phyloP scores from a whole-genome alignment of 805 yeast genomes.

The Clavispora fructus region DNA sequence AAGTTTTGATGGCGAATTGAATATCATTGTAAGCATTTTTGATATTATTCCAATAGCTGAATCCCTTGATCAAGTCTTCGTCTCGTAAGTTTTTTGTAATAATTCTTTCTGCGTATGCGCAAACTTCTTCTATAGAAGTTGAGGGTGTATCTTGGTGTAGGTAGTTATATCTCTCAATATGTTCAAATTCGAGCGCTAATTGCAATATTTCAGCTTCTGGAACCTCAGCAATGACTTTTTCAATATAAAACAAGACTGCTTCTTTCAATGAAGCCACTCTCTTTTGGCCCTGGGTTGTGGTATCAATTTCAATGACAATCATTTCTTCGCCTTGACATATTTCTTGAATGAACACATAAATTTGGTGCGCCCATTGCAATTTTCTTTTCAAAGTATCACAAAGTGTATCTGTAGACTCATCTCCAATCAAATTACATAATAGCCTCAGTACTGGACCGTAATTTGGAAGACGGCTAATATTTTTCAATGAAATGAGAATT shows the following conservation, averaged over 20 bases:
- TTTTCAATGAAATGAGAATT: not conserved
- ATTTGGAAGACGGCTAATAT: not conserved
- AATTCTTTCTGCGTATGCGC: not conserved
- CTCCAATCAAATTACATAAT: slow-evolving; percentile 61
- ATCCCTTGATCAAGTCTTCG: not conserved
- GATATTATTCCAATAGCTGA: not conserved
- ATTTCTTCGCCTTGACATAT: slow-evolving; percentile 32
- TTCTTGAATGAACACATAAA: slow-evolving; percentile 39
- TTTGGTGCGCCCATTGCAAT: slow-evolving; percentile 29
- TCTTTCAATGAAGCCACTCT: slow-evolving; percentile 29
- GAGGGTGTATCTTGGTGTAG: not conserved
- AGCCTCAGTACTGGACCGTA: slow-evolving; percentile 27
- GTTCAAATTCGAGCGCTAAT: not conserved
- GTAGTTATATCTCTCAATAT: not conserved
- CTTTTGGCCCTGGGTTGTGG: slow-evolving; percentile 44
- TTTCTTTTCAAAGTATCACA: slow-evolving; percentile 30
- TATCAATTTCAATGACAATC: slow-evolving; percentile 45
- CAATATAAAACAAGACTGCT: slow-evolving; percentile 27
- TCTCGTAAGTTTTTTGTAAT: not conserved
- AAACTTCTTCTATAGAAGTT: slow-evolving; percentile 1
- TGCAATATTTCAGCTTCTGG: not conserved
- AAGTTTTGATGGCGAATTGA: slow-evolving; percentile 40
- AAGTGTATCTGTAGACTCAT: slow-evolving; percentile 52
- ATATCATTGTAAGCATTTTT: slow-evolving; percentile 3
- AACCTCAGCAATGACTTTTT: not conserved